Base-by-base conservation (phyloP, 306 rosid genomes). In the Rubus idaeus region DNA sequence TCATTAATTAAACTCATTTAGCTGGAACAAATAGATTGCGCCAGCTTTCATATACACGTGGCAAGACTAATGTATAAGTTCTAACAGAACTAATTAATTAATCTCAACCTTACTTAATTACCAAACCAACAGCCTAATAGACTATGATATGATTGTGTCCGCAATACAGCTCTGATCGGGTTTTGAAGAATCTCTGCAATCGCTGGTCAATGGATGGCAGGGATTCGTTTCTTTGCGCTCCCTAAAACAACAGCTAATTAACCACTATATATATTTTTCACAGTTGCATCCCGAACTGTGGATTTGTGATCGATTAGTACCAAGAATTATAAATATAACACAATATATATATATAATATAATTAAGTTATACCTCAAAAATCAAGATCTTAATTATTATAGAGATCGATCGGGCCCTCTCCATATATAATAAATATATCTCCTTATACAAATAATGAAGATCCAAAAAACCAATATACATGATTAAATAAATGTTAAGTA, bases 401-500 rank as follows among this genome's bases (percentile, higher is more conserved):
- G 67, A 39, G 70, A 52, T 39, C 63, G 70, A 52, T 39, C 63
- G 82, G 85, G 82, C 76, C 85, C 85, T 61, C 39, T 66, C 13
- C 45, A 16, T 18, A 20, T 46, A 73, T 73, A 70, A 73, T 23
- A 23, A 21, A 21, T 11, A 4, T 10, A 23, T 23, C 65, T 41
- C 67, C 35, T 45, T 17, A 30, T 23, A 35, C 17, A 8, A 37
- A 17, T 14, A 37, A 17, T 14, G 11, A 7, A 47, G 30, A 50
- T 80, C 71, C 75, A 58, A 78, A 30, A 40, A 13, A 47, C 5
- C 12, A 49, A 30, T 46, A 51, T n/a, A 6, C 47, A n/a, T n/a
- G 18, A 73, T 21, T 6, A 56, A 73, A 44, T 17, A 68, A 44
- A 10, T 16, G 42, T 20, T 18, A n/a, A 35, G 45, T 18, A 63